Evolutionary conservation across 768 basidiomycete species (phyloP), one percentile per base, ranked within the genome.

Genomic region (Galerina sulciceps): DNA sequence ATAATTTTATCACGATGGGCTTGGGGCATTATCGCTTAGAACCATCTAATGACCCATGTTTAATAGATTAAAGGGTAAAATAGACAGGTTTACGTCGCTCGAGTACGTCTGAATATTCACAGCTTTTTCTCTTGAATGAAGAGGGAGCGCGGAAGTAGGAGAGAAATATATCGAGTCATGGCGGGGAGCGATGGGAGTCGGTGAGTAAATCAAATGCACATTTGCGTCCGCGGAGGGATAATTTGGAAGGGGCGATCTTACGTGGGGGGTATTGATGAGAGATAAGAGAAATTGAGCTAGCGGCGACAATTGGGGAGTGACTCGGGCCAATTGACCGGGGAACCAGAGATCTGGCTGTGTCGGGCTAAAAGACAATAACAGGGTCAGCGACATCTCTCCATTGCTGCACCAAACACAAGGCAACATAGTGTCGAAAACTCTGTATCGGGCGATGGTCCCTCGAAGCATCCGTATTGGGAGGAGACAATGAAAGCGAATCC

Each of bases 361-460:
- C 45, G 50, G 67, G 64, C 52, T 51, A 67, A 69, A 75, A 75
- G 74, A 83, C 81, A 83, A 83, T 83, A 83, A 72, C 18, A 47
- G 71, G 67, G 65, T 48, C 41, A 35, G 34, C 46, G 37, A 55
- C 46, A 45, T 50, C 73, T 50, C 57, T 58, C 57, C 80, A 81
- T 75, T 71, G 47, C 72, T 35, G 55, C 72, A 65, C 73, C 77
- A 75, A 75, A 74, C 61, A 74, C 52, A 49, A 70, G 66, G 67
- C 62, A 71, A 70, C 68, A 67, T 18, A 53, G n/a, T 20, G 38
- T 57, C 36, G 56, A 34, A 44, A 53, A 45, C 55, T 54, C 52
- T 58, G 70, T 64, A 83, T 81, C 77, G 76, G 72, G 76, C 67
- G 62, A 63, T 63, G 67, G 73, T 70, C 68, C 70, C 65, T 73